Percentiles rank a stretch among this genome's conserved stretches.
Evolutionary conservation across 495 filamentous ascomycete genomes (phyloP).

Genomic region (Hypomontagnella submonticulosa): DNA sequence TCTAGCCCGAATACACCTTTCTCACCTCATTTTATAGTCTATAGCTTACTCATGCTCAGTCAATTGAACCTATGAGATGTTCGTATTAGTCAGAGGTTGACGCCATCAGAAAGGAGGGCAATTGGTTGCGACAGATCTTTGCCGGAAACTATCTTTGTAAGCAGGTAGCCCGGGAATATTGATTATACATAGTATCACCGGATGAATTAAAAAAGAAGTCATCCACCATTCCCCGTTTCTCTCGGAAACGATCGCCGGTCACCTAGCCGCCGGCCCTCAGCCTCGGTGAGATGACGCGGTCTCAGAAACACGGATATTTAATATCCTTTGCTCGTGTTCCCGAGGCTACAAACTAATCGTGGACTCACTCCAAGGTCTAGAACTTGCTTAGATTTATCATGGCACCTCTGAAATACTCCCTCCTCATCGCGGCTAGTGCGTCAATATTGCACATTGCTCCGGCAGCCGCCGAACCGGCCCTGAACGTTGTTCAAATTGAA

Average conservation of each 20-base stretch:
- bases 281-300: no score
- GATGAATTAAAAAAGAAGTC: background rate
- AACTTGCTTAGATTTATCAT: background rate
- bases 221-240: background rate
- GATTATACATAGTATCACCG: background rate
- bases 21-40: background rate
- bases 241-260: background rate
- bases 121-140: slow-evolving; percentile 2
- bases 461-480: background rate
- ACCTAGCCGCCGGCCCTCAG: background rate
- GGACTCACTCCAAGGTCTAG: background rate
- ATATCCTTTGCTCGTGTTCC: no score
- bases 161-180: background rate
- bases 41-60: slow-evolving; percentile 12
- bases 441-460: background rate
- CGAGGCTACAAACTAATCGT: no score
- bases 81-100: slow-evolving; percentile 21
- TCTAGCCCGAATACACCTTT: background rate
- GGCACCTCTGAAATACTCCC: background rate
- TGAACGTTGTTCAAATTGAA: slow-evolving; percentile 18
- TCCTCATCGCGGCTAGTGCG: background rate
- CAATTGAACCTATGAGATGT: slow-evolving; percentile 8
- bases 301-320: background rate
- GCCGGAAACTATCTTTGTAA: background rate
- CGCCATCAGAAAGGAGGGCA: slow-evolving; percentile 9